Evolutionary conservation across 2,329 filamentous ascomycete species (phyloP), one percentile per base, ranked within the genome.

Genomic region (Didymella pinodella): DNA sequence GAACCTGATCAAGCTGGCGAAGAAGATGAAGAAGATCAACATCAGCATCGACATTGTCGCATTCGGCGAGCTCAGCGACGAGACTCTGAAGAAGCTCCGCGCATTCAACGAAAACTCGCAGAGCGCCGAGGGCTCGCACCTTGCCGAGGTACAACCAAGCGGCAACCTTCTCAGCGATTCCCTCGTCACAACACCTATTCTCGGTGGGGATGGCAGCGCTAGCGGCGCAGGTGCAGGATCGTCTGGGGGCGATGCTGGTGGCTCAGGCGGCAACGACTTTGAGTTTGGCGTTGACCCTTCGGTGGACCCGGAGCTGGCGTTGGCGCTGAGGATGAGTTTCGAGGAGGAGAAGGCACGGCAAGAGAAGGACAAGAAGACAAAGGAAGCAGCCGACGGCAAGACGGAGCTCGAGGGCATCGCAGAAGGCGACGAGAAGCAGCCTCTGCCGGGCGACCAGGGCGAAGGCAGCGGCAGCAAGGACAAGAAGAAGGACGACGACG

Each of bases 11-110:
- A 91, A 92, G 75, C 85, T 99, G 29, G 93, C 95, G 44, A 96
- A 95, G 83, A 96, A 95, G 82, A 98, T 98, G 93, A 99, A 98
- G 88, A 99, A 99, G 86, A 90, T 90, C 79, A 94, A 91, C 74
- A 91, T 97, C 61, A 91, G 89, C 62, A 91, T 99, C 74, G 95
- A 99, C 78, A 94, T 99, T 73, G 86, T 99, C 62, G 88, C 94
- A 46, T 99, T 99, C 72, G 95, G 95, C 67, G 94, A 99, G 71
- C 85, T 97, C 52, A 92, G 95, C 66, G 91, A 93, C 69, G 92
- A 96, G 66, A 92, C 90, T 63, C 91, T 90, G 54, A 87, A 91
- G 77, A 98, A 98, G 82, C 87, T 99, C 53, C 88, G 92, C 74
- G 90, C 91, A 28, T 99, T 99, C 83, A 93, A 97, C 79, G 91